A percentile compares a stretch with the other conserved stretches of the same genome.
Conservation (phyloP, 1,139 yeast species). For the Saccharomycopsis crataegensis region DNA sequence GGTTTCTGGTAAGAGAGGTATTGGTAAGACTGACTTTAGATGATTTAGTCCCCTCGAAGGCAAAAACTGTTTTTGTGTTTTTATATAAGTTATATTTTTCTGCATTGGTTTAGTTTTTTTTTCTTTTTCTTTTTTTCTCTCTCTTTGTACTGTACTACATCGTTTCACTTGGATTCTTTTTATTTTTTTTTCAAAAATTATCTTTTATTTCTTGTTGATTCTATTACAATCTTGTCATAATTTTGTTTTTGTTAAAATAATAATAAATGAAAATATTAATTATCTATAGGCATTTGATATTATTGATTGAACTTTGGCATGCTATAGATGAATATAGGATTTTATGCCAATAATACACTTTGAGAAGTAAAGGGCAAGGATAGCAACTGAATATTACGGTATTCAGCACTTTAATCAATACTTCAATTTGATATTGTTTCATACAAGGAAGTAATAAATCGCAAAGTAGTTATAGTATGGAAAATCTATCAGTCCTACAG, state of each 20-base stretch:
- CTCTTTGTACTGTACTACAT: background rate
- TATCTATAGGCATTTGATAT: background rate
- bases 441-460: no score
- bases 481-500: no score
- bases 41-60: slow-evolving; percentile 24
- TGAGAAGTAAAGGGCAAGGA: no score
- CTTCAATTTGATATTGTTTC: no score
- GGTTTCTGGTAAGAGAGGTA: slow-evolving; percentile 94
- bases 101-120: background rate
- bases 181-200: no score
- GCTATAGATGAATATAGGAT: no score
- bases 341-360: no score
- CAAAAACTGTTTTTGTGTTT: background rate
- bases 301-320: no score
- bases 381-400: no score
- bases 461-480: no score
- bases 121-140: slow-evolving; percentile 2
- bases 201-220: no score
- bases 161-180: background rate
- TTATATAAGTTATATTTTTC: background rate
- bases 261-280: background rate
- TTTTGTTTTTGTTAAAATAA: background rate
- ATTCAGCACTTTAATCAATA: no score
- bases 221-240: background rate
- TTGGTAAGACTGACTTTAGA: slow-evolving; percentile 77